phyloP scores from a whole-genome alignment of 2,329 filamentous ascomycete genomes.

The Colletotrichum zoysiae region DNA sequence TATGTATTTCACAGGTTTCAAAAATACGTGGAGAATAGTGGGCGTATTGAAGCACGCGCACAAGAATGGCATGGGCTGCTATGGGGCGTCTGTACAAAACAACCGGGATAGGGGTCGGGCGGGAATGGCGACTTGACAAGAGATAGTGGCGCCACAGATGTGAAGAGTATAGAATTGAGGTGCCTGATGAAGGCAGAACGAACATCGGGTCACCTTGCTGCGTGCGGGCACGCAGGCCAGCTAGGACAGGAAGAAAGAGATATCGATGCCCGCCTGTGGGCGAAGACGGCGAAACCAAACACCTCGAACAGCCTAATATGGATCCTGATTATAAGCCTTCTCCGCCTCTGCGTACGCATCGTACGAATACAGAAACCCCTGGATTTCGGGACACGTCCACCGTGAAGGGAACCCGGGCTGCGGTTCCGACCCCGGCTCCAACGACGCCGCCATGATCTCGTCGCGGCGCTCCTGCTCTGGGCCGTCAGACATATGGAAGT shows the following conservation, averaged over 20 bases:
- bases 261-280: background rate
- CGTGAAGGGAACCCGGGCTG: conserved; percentile 41
- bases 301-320: conserved; percentile 13
- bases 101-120: background rate
- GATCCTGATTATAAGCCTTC: conserved; percentile 45
- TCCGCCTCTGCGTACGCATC: conserved; percentile 42
- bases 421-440: conserved; percentile 20
- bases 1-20: background rate
- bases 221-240: background rate
- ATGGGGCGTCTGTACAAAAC: background rate
- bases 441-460: conserved; percentile 35
- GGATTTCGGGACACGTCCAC: conserved; percentile 43
- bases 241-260: too few relatives aligned
- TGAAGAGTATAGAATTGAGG: background rate
- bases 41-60: background rate
- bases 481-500: conserved; percentile 42
- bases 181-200: background rate
- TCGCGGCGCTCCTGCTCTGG: conserved; percentile 39
- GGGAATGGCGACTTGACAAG: too few relatives aligned
- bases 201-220: background rate
- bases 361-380: conserved; percentile 41
- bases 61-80: background rate
- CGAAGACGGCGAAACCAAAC: background rate
- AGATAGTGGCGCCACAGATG: background rate
- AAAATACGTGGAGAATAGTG: background rate